These are phyloP conservation scores for Croton setiger DNA, from an alignment of 441 rosid genomes.

Conservation along the genomic window DNA sequence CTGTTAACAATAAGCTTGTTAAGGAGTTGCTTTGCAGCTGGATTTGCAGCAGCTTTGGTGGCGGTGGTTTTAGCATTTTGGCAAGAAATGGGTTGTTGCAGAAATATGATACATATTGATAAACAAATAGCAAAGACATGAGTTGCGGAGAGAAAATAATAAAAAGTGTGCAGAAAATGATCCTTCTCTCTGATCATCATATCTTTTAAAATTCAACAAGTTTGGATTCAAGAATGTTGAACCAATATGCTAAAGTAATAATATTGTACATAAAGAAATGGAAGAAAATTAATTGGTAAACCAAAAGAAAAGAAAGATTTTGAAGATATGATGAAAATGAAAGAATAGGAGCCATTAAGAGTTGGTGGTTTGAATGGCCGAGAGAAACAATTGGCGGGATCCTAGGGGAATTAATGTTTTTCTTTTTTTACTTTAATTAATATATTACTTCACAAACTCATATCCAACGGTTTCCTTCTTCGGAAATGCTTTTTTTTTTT, in stretches of 20 bases:
- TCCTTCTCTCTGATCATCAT: slow-evolving; percentile 53
- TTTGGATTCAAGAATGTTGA: neutral
- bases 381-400: slow-evolving; percentile 56
- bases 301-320: neutral
- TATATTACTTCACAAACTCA: no score
- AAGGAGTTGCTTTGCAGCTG: slow-evolving; percentile 39
- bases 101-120: slow-evolving; percentile 1
- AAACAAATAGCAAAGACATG: slow-evolving; percentile 5
- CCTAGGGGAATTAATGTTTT: slow-evolving; percentile 18
- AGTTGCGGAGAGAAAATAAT: slow-evolving; percentile 30
- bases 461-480: no score
- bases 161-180: neutral
- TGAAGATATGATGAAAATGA: neutral
- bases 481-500: no score
- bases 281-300: neutral
- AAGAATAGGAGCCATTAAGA: slow-evolving; percentile 21
- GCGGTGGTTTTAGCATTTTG: slow-evolving; percentile 20
- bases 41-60: slow-evolving; percentile 2
- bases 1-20: slow-evolving; percentile 40
- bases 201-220: slow-evolving; percentile 9
- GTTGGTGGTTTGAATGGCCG: slow-evolving; percentile 48
- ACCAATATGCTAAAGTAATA: neutral
- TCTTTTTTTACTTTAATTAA: no score
- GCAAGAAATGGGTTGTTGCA: slow-evolving; percentile 22
- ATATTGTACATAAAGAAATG: neutral